phyloP scores from a whole-genome alignment of 2,329 filamentous ascomycete species.

The Colletotrichum sp. region DNA sequence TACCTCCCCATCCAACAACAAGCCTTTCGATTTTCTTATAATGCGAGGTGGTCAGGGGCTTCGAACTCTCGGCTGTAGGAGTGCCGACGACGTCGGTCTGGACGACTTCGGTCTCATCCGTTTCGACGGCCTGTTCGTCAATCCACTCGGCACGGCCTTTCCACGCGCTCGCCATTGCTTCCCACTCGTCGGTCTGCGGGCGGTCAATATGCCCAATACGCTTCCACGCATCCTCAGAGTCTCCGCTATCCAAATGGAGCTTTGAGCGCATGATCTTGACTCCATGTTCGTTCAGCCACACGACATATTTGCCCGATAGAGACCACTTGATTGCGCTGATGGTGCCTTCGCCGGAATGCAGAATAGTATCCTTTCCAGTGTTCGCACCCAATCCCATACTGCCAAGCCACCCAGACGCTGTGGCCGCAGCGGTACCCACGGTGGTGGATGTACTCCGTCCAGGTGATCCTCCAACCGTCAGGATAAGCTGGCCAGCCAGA shows the following conservation, averaged over 20 bases:
- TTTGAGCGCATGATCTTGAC: conserved; percentile 98
- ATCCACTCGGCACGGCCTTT: conserved; percentile 94
- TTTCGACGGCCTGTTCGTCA: conserved; percentile 80
- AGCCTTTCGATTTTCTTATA: conserved; percentile 73
- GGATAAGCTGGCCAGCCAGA: conserved; percentile 82
- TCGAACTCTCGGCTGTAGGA: conserved; percentile 51
- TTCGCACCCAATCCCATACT: conserved; percentile 81
- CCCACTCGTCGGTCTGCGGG: conserved; percentile 86
- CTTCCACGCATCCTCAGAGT: conserved; percentile 90
- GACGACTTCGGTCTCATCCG: conserved; percentile 62
- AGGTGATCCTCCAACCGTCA: conserved; percentile 80
- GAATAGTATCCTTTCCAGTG: conserved; percentile 81
- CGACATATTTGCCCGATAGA: conserved; percentile 86
- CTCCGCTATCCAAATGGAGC: conserved; percentile 75
- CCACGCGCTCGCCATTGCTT: conserved; percentile 96
- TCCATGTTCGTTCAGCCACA: conserved; percentile 95
- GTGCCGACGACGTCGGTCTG: conserved; percentile 40
- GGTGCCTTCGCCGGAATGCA: conserved; percentile 91
- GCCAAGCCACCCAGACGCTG: conserved; percentile 90
- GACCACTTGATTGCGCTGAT: conserved; percentile 97
- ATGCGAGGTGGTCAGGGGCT: conserved; percentile 51
- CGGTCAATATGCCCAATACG: conserved; percentile 90
- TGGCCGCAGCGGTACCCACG: conserved; percentile 78
- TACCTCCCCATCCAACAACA: conserved; percentile 93
- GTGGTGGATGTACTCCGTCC: conserved; percentile 90